Evolutionary conservation across 208 protist species (phyloP).

Genomic region (Leishmania turanica): DNA sequence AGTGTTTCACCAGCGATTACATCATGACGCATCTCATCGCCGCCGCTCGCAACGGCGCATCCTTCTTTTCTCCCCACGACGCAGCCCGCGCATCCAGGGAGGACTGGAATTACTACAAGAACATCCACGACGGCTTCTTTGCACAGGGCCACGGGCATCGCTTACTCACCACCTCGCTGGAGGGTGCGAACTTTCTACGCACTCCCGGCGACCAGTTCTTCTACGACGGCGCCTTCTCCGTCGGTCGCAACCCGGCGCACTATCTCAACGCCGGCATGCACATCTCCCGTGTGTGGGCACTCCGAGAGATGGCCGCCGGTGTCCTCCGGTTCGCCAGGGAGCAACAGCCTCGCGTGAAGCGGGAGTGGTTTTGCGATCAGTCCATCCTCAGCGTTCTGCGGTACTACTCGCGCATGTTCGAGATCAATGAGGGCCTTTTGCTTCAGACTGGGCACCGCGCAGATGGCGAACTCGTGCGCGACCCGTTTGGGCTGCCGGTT

Average conservation of each 20-base stretch:
- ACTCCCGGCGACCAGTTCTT: conserved; percentile 5
- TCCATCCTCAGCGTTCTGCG: conserved; percentile 23
- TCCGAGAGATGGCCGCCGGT: conserved; percentile 6
- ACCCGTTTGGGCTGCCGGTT: conserved; percentile 15
- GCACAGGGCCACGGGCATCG: background rate
- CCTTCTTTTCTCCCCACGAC: background rate
- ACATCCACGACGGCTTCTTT: conserved; percentile 7
- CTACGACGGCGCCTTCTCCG: conserved; percentile 8
- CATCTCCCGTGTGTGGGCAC: conserved; percentile 32
- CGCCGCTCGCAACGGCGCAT: conserved; percentile 2
- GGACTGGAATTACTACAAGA: background rate
- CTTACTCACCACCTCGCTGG: background rate
- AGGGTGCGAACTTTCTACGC: background rate
- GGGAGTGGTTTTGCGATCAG: conserved; percentile 34
- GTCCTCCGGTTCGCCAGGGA: background rate
- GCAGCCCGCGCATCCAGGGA: background rate
- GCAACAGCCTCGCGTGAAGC: background rate
- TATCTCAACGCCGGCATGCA: conserved; percentile 32
- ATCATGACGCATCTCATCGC: conserved; percentile 11
- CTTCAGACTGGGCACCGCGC: background rate
- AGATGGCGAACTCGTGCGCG: background rate
- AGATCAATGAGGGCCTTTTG: conserved; percentile 24
- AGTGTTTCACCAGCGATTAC: conserved; percentile 14
- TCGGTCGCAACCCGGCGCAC: conserved; percentile 11
- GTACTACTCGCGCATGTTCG: conserved; percentile 23